Conservation (phyloP, 2,329 filamentous ascomycete species). For the Xylariomycetidae sp. region DNA sequence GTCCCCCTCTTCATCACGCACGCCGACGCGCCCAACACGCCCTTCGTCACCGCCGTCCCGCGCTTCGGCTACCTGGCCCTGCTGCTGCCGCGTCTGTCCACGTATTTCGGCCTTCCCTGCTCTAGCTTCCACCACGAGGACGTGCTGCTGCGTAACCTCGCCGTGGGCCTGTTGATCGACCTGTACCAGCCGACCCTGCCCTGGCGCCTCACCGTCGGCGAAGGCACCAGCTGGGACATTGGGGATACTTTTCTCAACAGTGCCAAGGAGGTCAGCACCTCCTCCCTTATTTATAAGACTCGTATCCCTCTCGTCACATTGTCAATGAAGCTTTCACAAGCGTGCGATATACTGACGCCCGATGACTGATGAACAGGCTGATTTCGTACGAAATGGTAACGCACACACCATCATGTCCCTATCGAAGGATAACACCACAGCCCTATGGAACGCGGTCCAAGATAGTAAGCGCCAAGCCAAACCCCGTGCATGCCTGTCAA, state of each 20-base stretch:
- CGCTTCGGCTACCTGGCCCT: conserved; percentile 57
- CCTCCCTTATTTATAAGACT: too few species aligned
- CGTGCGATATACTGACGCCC: too few species aligned
- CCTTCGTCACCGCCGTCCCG: conserved; percentile 50
- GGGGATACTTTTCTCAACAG: conserved; percentile 60
- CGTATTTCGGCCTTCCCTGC: conserved; percentile 50
- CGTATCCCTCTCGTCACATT: too few species aligned
- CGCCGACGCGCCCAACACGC: conserved; percentile 38
- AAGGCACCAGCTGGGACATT: conserved; percentile 55
- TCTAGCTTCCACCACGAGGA: conserved; percentile 52
- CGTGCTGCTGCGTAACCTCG: conserved; percentile 28
- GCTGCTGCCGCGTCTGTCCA: conserved; percentile 49
- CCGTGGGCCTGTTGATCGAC: conserved; percentile 40
- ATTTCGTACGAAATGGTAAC: conserved; percentile 82
- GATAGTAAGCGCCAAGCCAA: conserved; percentile 50
- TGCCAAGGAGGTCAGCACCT: conserved; percentile 53
- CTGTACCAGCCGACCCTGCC: conserved; percentile 51
- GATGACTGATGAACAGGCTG: conserved; percentile 50
- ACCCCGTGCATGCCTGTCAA: neutral
- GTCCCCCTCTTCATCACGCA: conserved; percentile 54
- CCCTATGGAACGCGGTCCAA: conserved; percentile 76
- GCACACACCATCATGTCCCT: conserved; percentile 87
- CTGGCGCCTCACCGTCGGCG: conserved; percentile 50
- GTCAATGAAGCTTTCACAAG: too few species aligned
- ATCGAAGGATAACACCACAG: conserved; percentile 76